These are phyloP conservation scores for Aquanectria penicillioides DNA, from an alignment of 2,329 filamentous ascomycete genomes.

Conservation along the genomic window DNA sequence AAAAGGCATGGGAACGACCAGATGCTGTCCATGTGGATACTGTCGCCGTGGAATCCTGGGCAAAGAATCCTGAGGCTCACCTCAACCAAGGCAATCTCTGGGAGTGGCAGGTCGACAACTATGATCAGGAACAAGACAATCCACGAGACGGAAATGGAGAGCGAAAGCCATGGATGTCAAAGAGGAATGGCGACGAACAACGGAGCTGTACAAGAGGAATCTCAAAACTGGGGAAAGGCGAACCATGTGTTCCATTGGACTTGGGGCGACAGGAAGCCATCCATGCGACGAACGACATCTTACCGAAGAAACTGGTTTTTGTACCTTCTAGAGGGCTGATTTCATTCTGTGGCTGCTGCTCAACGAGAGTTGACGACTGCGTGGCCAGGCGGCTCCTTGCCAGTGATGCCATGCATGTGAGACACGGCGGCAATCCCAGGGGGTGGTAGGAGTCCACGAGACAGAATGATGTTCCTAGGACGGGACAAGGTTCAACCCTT, in stretches of 20 bases:
- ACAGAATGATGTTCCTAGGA: constrained; percentile 19
- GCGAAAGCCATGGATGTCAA: background rate
- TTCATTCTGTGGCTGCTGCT: constrained; percentile 3
- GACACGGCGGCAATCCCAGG: constrained; percentile 20
- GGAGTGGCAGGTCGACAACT: constrained; percentile 2
- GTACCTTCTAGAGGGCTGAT: background rate
- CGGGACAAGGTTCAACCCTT: constrained; percentile 31
- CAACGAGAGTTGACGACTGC: constrained; percentile 2
- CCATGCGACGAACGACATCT: constrained; percentile 3
- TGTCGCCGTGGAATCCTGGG: background rate
- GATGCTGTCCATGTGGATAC: background rate
- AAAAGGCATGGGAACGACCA: background rate
- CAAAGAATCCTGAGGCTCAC: background rate
- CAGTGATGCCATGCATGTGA: constrained; percentile 18
- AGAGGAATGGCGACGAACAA: background rate
- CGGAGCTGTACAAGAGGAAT: background rate
- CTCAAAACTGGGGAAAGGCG: background rate
- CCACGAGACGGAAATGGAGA: background rate
- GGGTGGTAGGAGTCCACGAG: constrained; percentile 16
- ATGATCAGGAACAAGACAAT: background rate
- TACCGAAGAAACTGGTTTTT: constrained; percentile 7
- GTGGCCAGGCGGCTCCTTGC: constrained; percentile 2
- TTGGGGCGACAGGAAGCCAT: background rate
- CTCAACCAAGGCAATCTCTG: background rate
- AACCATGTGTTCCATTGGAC: background rate